phyloP scores from a whole-genome alignment of 2,329 filamentous ascomycete genomes.

The Mariannaea sp. region DNA sequence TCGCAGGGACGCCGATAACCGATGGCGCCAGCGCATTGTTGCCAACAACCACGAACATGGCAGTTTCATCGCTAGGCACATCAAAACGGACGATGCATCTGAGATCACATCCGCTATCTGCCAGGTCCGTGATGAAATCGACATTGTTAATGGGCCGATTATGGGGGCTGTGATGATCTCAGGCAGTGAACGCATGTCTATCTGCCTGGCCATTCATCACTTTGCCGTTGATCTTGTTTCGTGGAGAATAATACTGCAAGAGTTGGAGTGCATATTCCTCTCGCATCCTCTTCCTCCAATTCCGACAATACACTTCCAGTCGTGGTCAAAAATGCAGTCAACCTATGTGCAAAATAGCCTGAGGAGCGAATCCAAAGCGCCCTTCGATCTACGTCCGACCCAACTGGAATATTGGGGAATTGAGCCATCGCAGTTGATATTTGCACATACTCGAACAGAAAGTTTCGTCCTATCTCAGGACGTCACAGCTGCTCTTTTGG shows the following conservation, averaged over 20 bases:
- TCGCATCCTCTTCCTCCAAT: neutral
- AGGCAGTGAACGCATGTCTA: neutral
- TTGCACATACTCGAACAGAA: neutral
- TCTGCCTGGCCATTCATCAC: neutral
- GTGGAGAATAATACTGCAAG: neutral
- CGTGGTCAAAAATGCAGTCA: neutral
- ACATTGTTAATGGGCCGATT: neutral
- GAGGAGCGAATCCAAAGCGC: neutral
- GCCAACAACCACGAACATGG: neutral
- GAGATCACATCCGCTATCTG: neutral
- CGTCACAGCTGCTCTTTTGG: slow-evolving; percentile 16
- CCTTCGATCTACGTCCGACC: neutral
- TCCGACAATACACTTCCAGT: neutral
- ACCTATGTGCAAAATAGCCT: neutral
- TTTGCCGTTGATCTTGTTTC: neutral
- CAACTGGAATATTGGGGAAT: neutral
- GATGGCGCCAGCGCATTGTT: neutral
- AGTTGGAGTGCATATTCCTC: slow-evolving; percentile 1
- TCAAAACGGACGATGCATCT: neutral
- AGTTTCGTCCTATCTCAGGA: neutral
- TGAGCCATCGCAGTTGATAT: neutral
- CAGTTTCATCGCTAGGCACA: neutral
- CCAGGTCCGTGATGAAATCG: neutral
- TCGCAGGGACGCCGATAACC: neutral
- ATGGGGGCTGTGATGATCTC: neutral